Conservation (phyloP, 768 basidiomycete species). For the Lactifluus hygrophoroides region DNA sequence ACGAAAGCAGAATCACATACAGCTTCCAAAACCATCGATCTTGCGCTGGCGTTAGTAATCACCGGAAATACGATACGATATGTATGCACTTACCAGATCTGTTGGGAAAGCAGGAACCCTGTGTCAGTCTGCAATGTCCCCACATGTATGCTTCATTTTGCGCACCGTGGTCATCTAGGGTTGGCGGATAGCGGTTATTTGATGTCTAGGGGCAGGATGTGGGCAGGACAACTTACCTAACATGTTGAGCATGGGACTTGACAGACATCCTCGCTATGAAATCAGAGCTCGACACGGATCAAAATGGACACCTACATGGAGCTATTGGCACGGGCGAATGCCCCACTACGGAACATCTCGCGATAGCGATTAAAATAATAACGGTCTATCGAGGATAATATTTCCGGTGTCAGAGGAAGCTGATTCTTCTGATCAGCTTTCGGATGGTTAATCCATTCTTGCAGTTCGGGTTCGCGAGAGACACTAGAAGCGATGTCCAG, state of each 20-base stretch:
- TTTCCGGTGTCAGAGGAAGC: conserved; percentile 59
- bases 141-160: conserved; percentile 1
- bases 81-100: conserved; percentile 11
- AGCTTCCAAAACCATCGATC: conserved; percentile 83
- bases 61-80: neutral
- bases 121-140: neutral
- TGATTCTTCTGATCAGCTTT: conserved; percentile 51
- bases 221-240: conserved; percentile 41
- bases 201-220: neutral
- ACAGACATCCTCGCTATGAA: neutral
- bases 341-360: conserved; percentile 73
- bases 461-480: conserved; percentile 80
- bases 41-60: conserved; percentile 21
- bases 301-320: conserved; percentile 63
- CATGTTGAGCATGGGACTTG: conserved; percentile 83
- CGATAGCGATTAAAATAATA: conserved; percentile 93
- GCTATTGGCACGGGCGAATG: conserved; percentile 85
- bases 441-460: conserved; percentile 67
- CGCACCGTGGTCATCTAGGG: conserved; percentile 74
- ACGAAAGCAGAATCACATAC: conserved; percentile 35
- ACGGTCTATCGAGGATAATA: conserved; percentile 68
- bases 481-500: conserved; percentile 36
- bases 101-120: neutral
- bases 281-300: neutral
- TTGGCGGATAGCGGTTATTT: conserved; percentile 1